Evolutionary conservation across 2,329 filamentous ascomycete species (phyloP).

Genomic region (Aspergillus sp.): DNA sequence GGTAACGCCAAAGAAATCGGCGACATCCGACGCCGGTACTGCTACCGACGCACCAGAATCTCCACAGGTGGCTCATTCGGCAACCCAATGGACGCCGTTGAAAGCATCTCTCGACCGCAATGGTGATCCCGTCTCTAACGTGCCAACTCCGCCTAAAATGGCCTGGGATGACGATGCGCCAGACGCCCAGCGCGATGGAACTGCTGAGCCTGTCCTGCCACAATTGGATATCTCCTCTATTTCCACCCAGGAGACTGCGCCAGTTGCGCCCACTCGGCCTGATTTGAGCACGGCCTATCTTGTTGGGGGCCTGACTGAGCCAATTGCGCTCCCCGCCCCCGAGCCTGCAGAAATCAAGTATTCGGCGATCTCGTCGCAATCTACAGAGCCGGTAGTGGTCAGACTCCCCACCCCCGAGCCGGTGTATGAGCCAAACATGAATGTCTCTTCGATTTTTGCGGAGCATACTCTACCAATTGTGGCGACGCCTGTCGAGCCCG

Average conservation of each 20-base stretch:
- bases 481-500: slow-evolving; percentile 20
- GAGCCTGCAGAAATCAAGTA: slow-evolving; percentile 25
- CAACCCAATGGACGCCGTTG: slow-evolving; percentile 45
- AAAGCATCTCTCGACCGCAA: slow-evolving; percentile 21
- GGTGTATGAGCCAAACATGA: slow-evolving; percentile 19
- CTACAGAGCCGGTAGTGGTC: slow-evolving; percentile 22
- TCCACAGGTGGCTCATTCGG: slow-evolving; percentile 36
- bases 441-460: slow-evolving; percentile 18
- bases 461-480: slow-evolving; percentile 23
- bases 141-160: slow-evolving; percentile 42
- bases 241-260: slow-evolving; percentile 34
- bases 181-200: slow-evolving; percentile 15
- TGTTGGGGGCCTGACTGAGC: slow-evolving; percentile 29
- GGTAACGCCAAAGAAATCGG: slow-evolving; percentile 19
- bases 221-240: slow-evolving; percentile 35
- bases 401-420: slow-evolving; percentile 23
- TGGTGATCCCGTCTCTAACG: slow-evolving; percentile 30
- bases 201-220: slow-evolving; percentile 15
- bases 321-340: slow-evolving; percentile 20
- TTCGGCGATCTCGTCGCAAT: slow-evolving; percentile 36
- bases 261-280: slow-evolving; percentile 43
- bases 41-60: slow-evolving; percentile 17
- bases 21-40: slow-evolving; percentile 18
- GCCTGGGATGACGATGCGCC: slow-evolving; percentile 36
- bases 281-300: slow-evolving; percentile 35